A percentile compares a stretch with the other conserved stretches of the same genome.
phyloP scores from a whole-genome alignment of 2,329 filamentous ascomycete species.

The Penicillium janthinellum region DNA sequence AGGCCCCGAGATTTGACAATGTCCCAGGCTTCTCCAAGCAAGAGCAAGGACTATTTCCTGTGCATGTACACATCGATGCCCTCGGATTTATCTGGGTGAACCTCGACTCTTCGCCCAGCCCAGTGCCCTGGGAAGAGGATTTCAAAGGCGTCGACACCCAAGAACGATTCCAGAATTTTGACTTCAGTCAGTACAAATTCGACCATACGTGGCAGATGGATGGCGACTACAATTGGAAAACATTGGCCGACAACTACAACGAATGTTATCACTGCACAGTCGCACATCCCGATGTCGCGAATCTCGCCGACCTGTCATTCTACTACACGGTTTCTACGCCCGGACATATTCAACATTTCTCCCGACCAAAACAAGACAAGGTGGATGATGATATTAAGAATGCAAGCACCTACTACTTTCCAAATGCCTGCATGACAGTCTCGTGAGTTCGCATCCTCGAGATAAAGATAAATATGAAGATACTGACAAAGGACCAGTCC shows the following conservation, averaged over 20 bases:
- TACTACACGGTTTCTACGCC: constrained; percentile 56
- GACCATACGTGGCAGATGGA: constrained; percentile 62
- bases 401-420: constrained; percentile 40
- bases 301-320: constrained; percentile 57
- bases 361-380: constrained; percentile 50
- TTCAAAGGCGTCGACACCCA: constrained; percentile 54
- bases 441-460: constrained; percentile 28
- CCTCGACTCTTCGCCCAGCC: constrained; percentile 43
- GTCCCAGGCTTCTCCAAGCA: constrained; percentile 54
- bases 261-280: constrained; percentile 33
- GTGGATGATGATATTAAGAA: constrained; percentile 48
- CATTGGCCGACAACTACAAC: constrained; percentile 66
- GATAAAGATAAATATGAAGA: neutral
- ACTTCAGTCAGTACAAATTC: constrained; percentile 57
- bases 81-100: constrained; percentile 63
- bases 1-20: constrained; percentile 59
- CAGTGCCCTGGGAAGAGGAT: constrained; percentile 55
- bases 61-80: constrained; percentile 56
- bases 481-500: constrained; percentile 39
- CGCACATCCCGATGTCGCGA: constrained; percentile 32
- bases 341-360: constrained; percentile 55
- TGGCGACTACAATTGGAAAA: constrained; percentile 63
- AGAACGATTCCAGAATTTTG: constrained; percentile 49
- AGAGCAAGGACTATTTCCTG: constrained; percentile 47
- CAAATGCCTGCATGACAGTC: constrained; percentile 40